Evolutionary conservation across 78 protist genomes (phyloP), one percentile per base, ranked within the genome.

Genomic region (Capsaspora owczarzaki): DNA sequence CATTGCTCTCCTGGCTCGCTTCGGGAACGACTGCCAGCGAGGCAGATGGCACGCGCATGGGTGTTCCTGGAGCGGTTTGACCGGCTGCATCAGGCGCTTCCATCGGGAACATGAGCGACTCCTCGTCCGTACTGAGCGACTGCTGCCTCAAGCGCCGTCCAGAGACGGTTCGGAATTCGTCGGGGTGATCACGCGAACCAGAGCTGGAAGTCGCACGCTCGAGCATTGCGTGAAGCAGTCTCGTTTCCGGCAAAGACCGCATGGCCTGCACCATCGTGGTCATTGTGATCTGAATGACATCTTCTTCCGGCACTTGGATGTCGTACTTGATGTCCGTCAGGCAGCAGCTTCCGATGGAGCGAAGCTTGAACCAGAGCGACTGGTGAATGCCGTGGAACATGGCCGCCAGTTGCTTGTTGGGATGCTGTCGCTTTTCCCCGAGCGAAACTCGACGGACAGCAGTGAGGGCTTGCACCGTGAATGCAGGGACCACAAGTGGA

Each of bases 321-420:
- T 75, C 70, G 46, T 49, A 60, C 69, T 47, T 40, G 23, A 8
- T 2, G 16, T 47, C 80, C 25, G 37, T 0, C 27, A 37, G 27
- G 38, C 38, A 1, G 43, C 35, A 53, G 51, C 37, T 33, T 12
- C 23, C 1, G 33, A 12, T 66, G 38, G 46, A 14, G 49, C 80
- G 46, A 43, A 75, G 29, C 69, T 75, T 75, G 70, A 75, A 53
- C 40, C 42, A 41, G 53, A 75, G 27, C 80, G 69, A 2, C 25
- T 56, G 25, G 23, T 75, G 35, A 44, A 75, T 42, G 70, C 53
- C 61, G 69, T 53, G 70, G 80, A 75, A 38, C 38, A 56, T 16
- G 12, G 38, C 40, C 43, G 80, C 47, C 16, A 75, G 38, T 69
- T 49, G 70, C 80, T 75, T 66, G 44, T 49, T 75, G 38, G 38